Base-by-base conservation (phyloP, 139 green algal genomes). In the Chlorella sp. region DNA sequence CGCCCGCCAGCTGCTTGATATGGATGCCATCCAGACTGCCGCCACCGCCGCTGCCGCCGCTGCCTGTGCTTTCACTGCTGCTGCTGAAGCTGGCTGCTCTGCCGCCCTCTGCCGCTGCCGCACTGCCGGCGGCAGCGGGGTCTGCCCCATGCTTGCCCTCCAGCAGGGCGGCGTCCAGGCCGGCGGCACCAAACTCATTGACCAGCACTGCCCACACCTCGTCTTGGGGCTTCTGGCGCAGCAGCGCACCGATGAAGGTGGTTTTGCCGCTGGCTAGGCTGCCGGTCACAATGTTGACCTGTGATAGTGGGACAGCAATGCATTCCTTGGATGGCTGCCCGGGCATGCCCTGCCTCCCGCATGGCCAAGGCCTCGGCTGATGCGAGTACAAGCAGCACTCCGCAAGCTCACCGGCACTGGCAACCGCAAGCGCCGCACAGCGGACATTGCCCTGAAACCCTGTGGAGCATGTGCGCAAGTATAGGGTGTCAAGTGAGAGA, bases 171-270 rank as follows among this genome's bases (percentile, higher is more conserved):
- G 84, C 91, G 67, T 96, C 93, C 9, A 96, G 86, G 48, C 92
- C 93, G 0, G 94, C 60, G 11, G 89, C 86, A 0, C 92, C 93
- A 87, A 94, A 93, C 54, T 95, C 93, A 56, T 96, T 96, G 20
- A 95, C 88, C 0, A 96, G 43, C 3, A 95, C 64, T 2, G 89
- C 91, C 93, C 93, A 96, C 19, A 84, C 51, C 62, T 95, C 90
- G 17, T 62, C 72, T 0, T 75, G 9, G 2, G 89, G 91, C 67
- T 88, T 90, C 20, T 54, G 48, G 0, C 38, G 4, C 30, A 96
- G 54, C 41, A 94, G 82, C 32, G 72, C 34, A 0, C 46, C 58
- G 0, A 96, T 78, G 9, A 82, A 70, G 14, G 92, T 95, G 9
- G 93, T 96, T 58, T 96, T 96, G 44, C 93, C 93, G 0, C 84